phyloP scores from a whole-genome alignment of 2,329 filamentous ascomycete species.

The Dactylellina haptotyla region DNA sequence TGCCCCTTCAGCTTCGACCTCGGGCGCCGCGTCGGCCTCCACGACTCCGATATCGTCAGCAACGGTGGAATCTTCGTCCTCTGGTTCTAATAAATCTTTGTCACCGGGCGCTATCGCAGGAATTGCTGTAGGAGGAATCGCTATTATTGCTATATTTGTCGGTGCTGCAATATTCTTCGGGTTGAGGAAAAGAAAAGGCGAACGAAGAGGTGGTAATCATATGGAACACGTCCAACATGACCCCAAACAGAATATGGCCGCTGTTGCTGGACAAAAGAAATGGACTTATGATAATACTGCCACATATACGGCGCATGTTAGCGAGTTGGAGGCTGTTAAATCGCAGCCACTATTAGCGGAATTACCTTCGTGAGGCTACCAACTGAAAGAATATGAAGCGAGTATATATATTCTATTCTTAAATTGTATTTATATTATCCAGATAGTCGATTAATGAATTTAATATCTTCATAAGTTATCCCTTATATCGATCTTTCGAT shows the following conservation, averaged over 20 bases:
- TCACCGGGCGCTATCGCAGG: conserved; percentile 17
- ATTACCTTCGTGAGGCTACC: conserved; percentile 17
- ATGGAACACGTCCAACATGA: background rate
- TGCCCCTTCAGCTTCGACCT: background rate
- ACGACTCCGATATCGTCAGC: background rate
- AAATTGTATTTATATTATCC: no score
- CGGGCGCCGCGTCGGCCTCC: background rate
- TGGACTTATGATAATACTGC: background rate
- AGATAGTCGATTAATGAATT: no score
- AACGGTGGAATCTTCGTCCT: background rate
- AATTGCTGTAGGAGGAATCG: conserved; percentile 24
- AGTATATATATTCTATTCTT: no score
- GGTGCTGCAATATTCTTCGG: background rate
- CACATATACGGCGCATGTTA: background rate
- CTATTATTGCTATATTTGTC: conserved; percentile 9
- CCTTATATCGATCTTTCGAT: no score
- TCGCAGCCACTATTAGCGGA: conserved; percentile 20
- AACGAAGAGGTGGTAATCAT: background rate
- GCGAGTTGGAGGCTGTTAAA: conserved; percentile 16
- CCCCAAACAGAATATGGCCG: background rate
- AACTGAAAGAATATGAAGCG: no score
- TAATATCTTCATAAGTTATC: no score
- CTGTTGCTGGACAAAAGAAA: background rate
- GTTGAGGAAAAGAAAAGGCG: conserved; percentile 2
- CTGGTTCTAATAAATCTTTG: background rate